These are phyloP conservation scores for Clavispora asparagi DNA, from an alignment of 805 yeast species.

Conservation along the genomic window DNA sequence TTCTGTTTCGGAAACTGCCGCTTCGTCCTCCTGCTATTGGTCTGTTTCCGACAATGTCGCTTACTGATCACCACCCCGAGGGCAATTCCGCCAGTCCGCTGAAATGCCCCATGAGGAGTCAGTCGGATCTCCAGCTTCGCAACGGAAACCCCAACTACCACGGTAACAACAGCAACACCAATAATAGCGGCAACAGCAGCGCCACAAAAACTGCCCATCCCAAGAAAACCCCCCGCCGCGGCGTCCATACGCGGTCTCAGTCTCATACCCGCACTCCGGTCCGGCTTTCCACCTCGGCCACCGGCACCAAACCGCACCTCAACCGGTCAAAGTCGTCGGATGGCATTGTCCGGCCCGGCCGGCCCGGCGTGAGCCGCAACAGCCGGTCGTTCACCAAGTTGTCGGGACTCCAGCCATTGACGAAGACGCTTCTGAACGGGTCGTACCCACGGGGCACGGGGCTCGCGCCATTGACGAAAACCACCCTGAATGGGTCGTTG, in stretches of 20 bases:
- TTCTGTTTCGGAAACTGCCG: too few relatives aligned
- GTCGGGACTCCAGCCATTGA: conserved; percentile 31
- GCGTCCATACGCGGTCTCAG: conserved; percentile 11
- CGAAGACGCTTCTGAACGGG: conserved; percentile 28
- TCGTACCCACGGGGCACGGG: conserved; percentile 8
- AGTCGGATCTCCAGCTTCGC: too few relatives aligned
- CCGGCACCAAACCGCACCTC: conserved; percentile 20
- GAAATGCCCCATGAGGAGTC: too few relatives aligned
- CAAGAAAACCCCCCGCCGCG: conserved; percentile 4
- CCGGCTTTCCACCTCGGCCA: conserved; percentile 6
- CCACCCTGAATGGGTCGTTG: too few relatives aligned
- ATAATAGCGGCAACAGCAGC: not conserved
- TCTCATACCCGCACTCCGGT: conserved; percentile 10
- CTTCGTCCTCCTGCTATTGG: not conserved
- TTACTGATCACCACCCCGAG: too few relatives aligned
- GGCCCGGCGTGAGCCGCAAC: conserved; percentile 25
- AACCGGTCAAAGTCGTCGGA: conserved; percentile 39
- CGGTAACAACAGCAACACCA: not conserved
- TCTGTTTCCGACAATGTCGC: too few relatives aligned
- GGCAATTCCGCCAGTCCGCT: too few relatives aligned
- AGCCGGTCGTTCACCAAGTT: conserved; percentile 35
- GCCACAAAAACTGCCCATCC: not conserved
- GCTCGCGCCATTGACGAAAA: conserved; percentile 14
- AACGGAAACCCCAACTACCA: not conserved
- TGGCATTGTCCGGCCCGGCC: conserved; percentile 24